phyloP scores from a whole-genome alignment of 371 early-diverging fungal species.

The Neoconidiobolus thromboides region DNA sequence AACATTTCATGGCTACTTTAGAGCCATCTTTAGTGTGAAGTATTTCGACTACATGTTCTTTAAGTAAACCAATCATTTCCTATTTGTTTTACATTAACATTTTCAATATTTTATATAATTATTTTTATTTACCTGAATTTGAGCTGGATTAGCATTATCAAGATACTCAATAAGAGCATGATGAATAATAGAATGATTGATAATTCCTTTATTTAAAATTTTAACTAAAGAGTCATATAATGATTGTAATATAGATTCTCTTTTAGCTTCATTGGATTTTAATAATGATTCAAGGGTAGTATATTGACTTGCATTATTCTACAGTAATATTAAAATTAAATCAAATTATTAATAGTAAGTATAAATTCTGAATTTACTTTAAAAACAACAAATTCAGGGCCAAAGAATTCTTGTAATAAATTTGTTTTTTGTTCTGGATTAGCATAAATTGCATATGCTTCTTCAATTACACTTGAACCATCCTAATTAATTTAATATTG shows the following conservation, averaged over 20 bases:
- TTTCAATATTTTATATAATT: background rate
- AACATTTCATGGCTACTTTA: constrained; percentile 57
- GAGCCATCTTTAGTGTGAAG: constrained; percentile 85
- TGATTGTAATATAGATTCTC: constrained; percentile 17
- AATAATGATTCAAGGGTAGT: too few relatives aligned
- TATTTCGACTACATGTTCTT: constrained; percentile 68
- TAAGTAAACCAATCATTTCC: constrained; percentile 52
- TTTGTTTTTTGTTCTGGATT: constrained; percentile 52
- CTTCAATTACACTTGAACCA: constrained; percentile 66
- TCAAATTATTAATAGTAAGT: background rate
- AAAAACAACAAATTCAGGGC: constrained; percentile 76
- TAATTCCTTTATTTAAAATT: constrained; percentile 64
- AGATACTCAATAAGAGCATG: constrained; percentile 71
- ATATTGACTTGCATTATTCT: too few relatives aligned
- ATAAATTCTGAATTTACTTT: constrained; percentile 19
- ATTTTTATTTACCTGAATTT: constrained; percentile 22
- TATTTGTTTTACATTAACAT: constrained; percentile 2
- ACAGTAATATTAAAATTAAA: too few relatives aligned
- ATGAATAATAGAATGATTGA: constrained; percentile 72
- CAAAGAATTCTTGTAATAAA: constrained; percentile 82
- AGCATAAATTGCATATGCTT: constrained; percentile 61
- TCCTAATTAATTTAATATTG: constrained; percentile 24
- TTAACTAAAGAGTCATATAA: constrained; percentile 45
- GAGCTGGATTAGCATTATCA: constrained; percentile 32
- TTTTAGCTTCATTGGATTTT: too few relatives aligned